Evolutionary conservation across 2,329 filamentous ascomycete genomes (phyloP).

Genomic region (Sporothrix pseudoabietina): DNA sequence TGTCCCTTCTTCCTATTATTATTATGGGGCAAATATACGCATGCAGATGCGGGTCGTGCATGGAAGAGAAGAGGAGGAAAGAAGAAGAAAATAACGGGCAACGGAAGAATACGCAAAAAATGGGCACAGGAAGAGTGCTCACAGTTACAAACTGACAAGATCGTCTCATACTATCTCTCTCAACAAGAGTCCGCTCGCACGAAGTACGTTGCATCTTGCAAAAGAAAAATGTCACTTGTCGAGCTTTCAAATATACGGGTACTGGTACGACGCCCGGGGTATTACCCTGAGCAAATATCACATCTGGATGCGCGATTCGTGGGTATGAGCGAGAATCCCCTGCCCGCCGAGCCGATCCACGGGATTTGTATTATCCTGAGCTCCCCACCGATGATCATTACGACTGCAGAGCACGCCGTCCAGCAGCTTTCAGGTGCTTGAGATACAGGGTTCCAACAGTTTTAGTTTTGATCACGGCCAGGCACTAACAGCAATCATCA

Average conservation of each 20-base stretch:
- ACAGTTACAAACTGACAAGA: not conserved
- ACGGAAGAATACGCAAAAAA: not conserved
- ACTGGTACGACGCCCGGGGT: not conserved
- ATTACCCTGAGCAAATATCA: not conserved
- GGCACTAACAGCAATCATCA: not conserved
- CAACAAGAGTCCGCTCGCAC: not conserved
- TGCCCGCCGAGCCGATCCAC: not conserved
- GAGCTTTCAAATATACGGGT: not conserved
- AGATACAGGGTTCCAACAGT: not conserved
- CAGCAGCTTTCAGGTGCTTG: not conserved
- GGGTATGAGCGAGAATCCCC: not conserved
- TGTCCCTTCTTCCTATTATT: not conserved
- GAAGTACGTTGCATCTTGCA: no score
- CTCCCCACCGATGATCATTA: conserved; percentile 1
- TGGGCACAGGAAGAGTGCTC: not conserved
- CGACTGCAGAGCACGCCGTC: not conserved
- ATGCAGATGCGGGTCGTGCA: not conserved
- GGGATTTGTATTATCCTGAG: conserved; percentile 2
- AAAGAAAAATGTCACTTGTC: not conserved
- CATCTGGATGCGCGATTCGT: not conserved
- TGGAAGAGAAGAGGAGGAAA: not conserved
- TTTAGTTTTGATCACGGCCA: not conserved
- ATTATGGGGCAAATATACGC: conserved; percentile 8
- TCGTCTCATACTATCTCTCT: not conserved
- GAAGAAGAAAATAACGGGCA: not conserved